These are phyloP conservation scores for Chlamydomonas urium DNA, from an alignment of 139 green algal genomes.

Conservation along the genomic window DNA sequence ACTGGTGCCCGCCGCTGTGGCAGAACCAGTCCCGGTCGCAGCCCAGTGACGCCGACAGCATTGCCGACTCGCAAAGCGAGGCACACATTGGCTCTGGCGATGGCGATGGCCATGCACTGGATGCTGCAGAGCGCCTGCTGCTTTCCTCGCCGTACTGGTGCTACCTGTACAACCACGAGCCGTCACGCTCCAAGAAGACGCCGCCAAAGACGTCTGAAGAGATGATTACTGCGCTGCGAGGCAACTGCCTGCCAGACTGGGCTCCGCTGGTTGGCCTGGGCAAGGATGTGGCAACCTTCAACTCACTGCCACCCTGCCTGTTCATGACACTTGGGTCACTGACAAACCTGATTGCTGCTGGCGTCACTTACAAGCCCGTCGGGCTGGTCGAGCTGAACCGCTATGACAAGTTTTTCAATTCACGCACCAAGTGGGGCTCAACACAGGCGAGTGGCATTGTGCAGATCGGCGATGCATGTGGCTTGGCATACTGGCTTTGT, in stretches of 20 bases:
- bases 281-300: constrained; percentile 21
- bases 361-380: neutral
- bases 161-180: constrained; percentile 32
- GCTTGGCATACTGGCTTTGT: too few species aligned
- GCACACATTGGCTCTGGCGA: too few species aligned
- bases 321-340: constrained; percentile 26
- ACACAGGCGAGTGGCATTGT: neutral
- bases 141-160: constrained; percentile 19
- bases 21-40: too few species aligned
- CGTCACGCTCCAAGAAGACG: constrained; percentile 20
- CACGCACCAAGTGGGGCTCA: constrained; percentile 2
- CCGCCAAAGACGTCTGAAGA: constrained; percentile 23
- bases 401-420: constrained; percentile 19
- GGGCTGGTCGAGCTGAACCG: constrained; percentile 17
- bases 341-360: neutral
- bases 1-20: constrained; percentile 17
- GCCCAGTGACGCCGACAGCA: too few species aligned
- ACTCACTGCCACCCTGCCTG: constrained; percentile 23
- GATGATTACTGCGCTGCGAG: constrained; percentile 13
- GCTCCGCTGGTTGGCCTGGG: constrained; percentile 20
- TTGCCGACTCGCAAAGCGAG: too few species aligned
- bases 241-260: constrained; percentile 22
- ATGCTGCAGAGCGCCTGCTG: constrained; percentile 7
- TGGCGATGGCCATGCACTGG: too few species aligned
- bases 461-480: too few species aligned